phyloP scores from a whole-genome alignment of 192 early-diverging fungal genomes.

The Coemansia sp. region DNA sequence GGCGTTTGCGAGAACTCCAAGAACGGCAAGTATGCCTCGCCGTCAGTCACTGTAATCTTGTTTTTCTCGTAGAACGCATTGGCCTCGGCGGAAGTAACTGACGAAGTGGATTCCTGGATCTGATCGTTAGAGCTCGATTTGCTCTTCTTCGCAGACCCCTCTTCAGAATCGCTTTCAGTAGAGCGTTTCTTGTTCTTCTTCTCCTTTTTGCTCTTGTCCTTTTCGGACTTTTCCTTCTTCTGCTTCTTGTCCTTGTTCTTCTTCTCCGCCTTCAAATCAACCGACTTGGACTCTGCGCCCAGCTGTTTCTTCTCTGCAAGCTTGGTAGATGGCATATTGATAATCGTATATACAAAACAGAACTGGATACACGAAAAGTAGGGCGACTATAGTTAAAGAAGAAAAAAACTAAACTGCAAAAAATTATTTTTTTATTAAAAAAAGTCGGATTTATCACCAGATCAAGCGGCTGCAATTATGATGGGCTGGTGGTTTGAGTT shows the following conservation, averaged over 20 bases:
- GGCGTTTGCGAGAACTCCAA: slow-evolving; percentile 73
- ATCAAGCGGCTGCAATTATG: background rate
- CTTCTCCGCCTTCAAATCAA: slow-evolving; percentile 8
- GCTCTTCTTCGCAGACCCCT: slow-evolving; percentile 34
- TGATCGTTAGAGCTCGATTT: slow-evolving; percentile 14
- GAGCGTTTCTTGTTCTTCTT: slow-evolving; percentile 33
- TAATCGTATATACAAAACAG: slow-evolving; percentile 18
- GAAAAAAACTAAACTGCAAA: slow-evolving; percentile 16
- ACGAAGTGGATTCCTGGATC: slow-evolving; percentile 2
- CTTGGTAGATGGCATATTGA: slow-evolving; percentile 2
- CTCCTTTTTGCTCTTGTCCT: slow-evolving; percentile 34
- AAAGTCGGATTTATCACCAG: background rate
- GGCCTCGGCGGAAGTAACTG: slow-evolving; percentile 29
- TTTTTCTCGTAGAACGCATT: slow-evolving; percentile 59
- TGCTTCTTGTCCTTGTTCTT: slow-evolving; percentile 14
- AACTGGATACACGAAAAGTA: slow-evolving; percentile 1
- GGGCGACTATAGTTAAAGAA: slow-evolving; percentile 9
- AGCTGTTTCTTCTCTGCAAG: slow-evolving; percentile 8
- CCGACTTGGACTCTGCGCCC: background rate
- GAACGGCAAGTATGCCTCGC: slow-evolving; percentile 60
- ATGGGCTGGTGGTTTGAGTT: too few species aligned
- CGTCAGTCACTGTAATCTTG: slow-evolving; percentile 61
- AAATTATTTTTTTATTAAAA: background rate
- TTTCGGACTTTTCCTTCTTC: slow-evolving; percentile 27
- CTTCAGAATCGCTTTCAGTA: slow-evolving; percentile 12